Percentiles rank a stretch among this genome's conserved stretches.
phyloP scores from a whole-genome alignment of 1,284 basidiomycete species.

The Mixia osmundae region DNA sequence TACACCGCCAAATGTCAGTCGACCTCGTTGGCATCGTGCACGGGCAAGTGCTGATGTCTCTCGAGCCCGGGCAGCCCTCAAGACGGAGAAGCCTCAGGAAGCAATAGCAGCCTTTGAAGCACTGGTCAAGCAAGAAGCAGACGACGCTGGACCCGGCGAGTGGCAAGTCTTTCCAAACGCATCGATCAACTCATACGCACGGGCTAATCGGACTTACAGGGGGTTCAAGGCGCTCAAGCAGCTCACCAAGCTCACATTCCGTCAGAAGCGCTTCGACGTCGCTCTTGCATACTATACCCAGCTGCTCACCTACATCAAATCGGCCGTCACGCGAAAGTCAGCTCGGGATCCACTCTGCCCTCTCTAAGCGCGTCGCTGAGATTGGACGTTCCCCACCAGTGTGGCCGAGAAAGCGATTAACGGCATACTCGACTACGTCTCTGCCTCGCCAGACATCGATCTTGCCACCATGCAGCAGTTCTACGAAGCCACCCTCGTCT shows the following conservation, averaged over 20 bases:
- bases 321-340: constrained; percentile 58
- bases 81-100: constrained; percentile 70
- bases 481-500: constrained; percentile 76
- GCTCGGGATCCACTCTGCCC: constrained; percentile 7
- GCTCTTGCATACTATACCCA: constrained; percentile 67
- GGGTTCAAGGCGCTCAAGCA: constrained; percentile 98
- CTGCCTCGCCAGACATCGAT: constrained; percentile 51
- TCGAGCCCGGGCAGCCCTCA: constrained; percentile 37
- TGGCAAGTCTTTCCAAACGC: constrained; percentile 34
- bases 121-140: constrained; percentile 67
- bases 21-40: background rate
- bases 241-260: constrained; percentile 80
- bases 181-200: constrained; percentile 10
- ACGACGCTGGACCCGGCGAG: constrained; percentile 82
- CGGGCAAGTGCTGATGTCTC: background rate
- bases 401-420: constrained; percentile 81
- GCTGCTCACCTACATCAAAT: constrained; percentile 75
- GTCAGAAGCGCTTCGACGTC: constrained; percentile 49
- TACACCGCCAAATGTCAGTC: constrained; percentile 74
- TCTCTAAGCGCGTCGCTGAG: constrained; percentile 2
- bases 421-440: constrained; percentile 92
- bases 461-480: constrained; percentile 78
- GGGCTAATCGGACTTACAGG: constrained; percentile 29
- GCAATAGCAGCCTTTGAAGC: constrained; percentile 65
- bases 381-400: constrained; percentile 32